Evolutionary conservation across 257 asterid species (phyloP), one percentile per base, ranked within the genome.

Genomic region (Nicotiana tomentosiformis): DNA sequence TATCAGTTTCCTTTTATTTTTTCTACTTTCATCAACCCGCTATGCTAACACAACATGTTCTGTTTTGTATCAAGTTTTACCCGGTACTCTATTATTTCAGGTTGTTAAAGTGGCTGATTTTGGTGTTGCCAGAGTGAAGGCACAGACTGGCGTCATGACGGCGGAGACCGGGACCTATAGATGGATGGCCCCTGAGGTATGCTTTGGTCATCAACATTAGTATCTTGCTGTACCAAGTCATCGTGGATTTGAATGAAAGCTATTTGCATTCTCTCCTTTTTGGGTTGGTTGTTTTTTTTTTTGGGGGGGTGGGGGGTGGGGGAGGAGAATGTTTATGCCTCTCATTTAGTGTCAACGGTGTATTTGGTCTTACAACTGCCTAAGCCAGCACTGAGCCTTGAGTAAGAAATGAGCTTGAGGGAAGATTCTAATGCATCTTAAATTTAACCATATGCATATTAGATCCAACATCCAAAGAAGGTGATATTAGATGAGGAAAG

Each of bases 101-200:
- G 98, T 94, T 83, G 98, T 94, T 60, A 96, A 96, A 88, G 98
- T 96, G 88, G 98, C 97, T 87, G 99, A 96, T 89, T 96, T 96
- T 87, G 99, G 99, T 12, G 99, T 96, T 82, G 99, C 99, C 64
- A 90, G 99, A 92, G 99, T 96, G 86, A 94, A 90, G 88, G 91
- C 98, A 57, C 98, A 94, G 84, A 90, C 95, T 51, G 99, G 99
- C 62, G 98, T 96, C 77, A 96, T 96, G 99, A 96, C 99, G 10
- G 98, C 99, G 60, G 99, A 96, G 90, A 94, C 99, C 20, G 99
- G 98, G 87, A 96, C 99, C 1, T 96, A 96, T 81, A 88, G 99
- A 82, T 96, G 99, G 99, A 96, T 96, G 99, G 98, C 99, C 66
- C 99, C 98, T 77, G 99, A 96, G 99, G 99, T 96, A 87, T 82